These are phyloP conservation scores for Aurifilum marmelostoma DNA, from an alignment of 2,329 filamentous ascomycete species.

Conservation along the genomic window DNA sequence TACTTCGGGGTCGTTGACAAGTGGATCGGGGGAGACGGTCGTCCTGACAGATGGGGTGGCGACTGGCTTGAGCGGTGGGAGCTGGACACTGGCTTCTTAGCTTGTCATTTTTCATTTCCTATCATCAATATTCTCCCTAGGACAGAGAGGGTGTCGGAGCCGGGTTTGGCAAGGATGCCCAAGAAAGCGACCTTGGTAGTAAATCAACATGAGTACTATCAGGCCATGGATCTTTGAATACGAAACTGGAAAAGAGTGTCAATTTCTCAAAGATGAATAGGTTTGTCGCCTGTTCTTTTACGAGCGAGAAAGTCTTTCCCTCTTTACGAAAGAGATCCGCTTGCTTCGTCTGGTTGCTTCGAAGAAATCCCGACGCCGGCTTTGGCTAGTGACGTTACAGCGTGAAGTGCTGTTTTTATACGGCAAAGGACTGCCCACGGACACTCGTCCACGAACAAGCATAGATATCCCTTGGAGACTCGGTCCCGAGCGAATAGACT, in stretches of 20 bases:
- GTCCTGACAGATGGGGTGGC: constrained; percentile 18
- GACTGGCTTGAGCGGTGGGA: constrained; percentile 21
- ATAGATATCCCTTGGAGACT: not conserved
- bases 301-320: not conserved
- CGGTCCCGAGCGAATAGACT: not conserved
- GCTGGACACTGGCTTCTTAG: constrained; percentile 21
- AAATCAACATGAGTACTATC: not conserved
- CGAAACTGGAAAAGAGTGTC: not conserved
- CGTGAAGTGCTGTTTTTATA: not conserved
- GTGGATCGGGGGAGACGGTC: constrained; percentile 13
- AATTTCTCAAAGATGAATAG: not conserved
- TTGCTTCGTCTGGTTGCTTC: not conserved
- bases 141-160: too few relatives aligned
- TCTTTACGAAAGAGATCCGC: not conserved
- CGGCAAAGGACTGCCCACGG: not conserved
- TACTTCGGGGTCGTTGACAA: constrained; percentile 22
- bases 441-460: not conserved
- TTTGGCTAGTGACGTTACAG: not conserved
- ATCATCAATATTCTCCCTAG: not conserved
- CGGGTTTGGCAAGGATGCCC: not conserved
- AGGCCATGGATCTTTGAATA: not conserved
- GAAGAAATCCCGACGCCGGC: not conserved
- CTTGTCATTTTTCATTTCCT: not conserved
- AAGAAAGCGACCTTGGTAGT: not conserved
- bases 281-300: not conserved